Conservation (phyloP, 2,329 filamentous ascomycete species). For the Botrytis pseudocinerea region DNA sequence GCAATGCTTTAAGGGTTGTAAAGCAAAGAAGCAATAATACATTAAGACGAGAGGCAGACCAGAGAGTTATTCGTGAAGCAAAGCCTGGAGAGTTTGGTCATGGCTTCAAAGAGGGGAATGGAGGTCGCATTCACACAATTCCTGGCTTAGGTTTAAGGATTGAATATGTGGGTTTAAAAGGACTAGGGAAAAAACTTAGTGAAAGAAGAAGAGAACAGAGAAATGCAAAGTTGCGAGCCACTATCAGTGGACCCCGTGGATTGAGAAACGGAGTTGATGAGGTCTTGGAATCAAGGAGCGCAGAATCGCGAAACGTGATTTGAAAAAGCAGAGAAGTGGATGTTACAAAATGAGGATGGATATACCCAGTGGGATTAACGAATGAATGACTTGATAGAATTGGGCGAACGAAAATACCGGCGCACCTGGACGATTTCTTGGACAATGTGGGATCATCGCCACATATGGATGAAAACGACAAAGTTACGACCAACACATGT, state of each 20-base stretch:
- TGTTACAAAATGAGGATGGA: not conserved
- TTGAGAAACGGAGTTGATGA: slow-evolving; percentile 39
- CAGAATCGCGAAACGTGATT: slow-evolving; percentile 13
- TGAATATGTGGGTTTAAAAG: slow-evolving; percentile 51
- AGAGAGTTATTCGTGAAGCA: slow-evolving; percentile 26
- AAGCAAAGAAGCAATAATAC: slow-evolving; percentile 49
- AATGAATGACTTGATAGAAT: slow-evolving; percentile 13
- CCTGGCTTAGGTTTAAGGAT: slow-evolving; percentile 47
- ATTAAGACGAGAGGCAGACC: slow-evolving; percentile 30
- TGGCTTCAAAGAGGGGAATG: slow-evolving; percentile 38
- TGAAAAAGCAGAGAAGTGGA: not conserved
- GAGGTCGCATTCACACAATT: slow-evolving; percentile 36
- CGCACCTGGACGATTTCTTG: not conserved
- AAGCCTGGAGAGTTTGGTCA: slow-evolving; percentile 34
- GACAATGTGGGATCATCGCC: not conserved
- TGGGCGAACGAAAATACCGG: not conserved
- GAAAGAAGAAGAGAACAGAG: slow-evolving; percentile 61
- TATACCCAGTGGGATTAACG: slow-evolving; percentile 12
- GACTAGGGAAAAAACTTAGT: slow-evolving; percentile 55
- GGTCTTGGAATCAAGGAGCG: slow-evolving; percentile 31
- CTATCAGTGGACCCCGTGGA: slow-evolving; percentile 58
- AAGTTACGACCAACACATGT: slow-evolving; percentile 8
- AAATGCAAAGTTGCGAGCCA: slow-evolving; percentile 57
- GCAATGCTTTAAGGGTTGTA: slow-evolving; percentile 58
- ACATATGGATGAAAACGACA: not conserved